Evolutionary conservation across 1,284 basidiomycete species (phyloP), one percentile per base, ranked within the genome.

Genomic region (Sporisorium exsertum): DNA sequence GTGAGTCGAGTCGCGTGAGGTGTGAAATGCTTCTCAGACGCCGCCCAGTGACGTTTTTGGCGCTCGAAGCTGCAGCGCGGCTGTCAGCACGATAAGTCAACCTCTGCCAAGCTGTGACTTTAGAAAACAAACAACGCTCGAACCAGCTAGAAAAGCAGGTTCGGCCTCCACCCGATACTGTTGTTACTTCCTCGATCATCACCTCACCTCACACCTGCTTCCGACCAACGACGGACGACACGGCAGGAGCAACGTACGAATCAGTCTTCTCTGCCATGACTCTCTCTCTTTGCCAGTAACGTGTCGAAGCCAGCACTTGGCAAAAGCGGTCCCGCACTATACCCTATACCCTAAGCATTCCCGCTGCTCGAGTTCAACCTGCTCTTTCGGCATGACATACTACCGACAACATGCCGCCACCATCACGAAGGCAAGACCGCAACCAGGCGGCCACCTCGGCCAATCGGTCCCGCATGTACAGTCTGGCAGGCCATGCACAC

Each of bases 401-500:
- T n/a, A 3, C 27, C 55, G 62, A 27, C 54, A 69, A 40, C 54
- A 58, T 58, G 52, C 71, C 72, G 26, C 65, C 65, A 13, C 26
- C 53, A 46, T 37, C 55, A 65, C 45, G 58, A 58, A 67, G 61
- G 50, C 29, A 43, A 42, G 60, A 67, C 33, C 64, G 57, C 9
- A 22, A 47, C 2, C 69, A 42, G n/a, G 37, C 57, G 12, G 57
- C 46, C 32, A 52, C 26, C 24, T 45, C 60, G 33, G 62, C 51
- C 45, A 59, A 33, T 24, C 71, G 72, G 45, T 69, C 72, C 27
- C 72, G 67, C 52, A 75, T 75, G 67, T 75, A 75, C 54, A 75
- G 63, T 27, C 72, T 75, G 8, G 67, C 62, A n/a, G 72, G 66
- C 12, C 72, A 70, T 32, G 72, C 72, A 20, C 72, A 68, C 46